Percentiles rank a stretch among this genome's conserved stretches.
These are phyloP conservation scores for Insectozyma bohioensis DNA, from an alignment of 1,139 yeast species.

Conservation along the genomic window DNA sequence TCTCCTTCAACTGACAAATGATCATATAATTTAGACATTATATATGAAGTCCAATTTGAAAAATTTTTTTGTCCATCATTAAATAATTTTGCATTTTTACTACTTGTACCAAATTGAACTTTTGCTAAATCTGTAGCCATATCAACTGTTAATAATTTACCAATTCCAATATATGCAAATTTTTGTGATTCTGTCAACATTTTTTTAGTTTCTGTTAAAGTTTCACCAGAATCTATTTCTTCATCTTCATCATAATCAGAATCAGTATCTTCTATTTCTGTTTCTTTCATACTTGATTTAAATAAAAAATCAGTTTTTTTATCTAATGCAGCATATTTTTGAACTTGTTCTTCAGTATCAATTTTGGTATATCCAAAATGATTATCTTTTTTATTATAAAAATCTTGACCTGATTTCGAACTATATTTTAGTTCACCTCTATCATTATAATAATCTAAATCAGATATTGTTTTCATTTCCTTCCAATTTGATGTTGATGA, in stretches of 20 bases:
- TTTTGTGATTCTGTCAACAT: conserved; percentile 83
- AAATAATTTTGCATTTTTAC: conserved; percentile 56
- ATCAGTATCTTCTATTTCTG: conserved; percentile 22
- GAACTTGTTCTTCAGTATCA: conserved; percentile 85
- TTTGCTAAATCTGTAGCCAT: conserved; percentile 79
- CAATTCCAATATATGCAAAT: conserved; percentile 88
- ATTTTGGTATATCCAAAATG: conserved; percentile 80
- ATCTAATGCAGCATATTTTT: conserved; percentile 70
- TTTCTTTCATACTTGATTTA: conserved; percentile 16
- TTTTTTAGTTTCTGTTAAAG: conserved; percentile 75
- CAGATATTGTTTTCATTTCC: conserved; percentile 51
- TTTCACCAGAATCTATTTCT: conserved; percentile 54
- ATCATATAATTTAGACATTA: conserved; percentile 71
- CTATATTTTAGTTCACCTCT: conserved; percentile 49
- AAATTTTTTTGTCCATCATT: conserved; percentile 75
- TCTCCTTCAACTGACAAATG: conserved; percentile 74
- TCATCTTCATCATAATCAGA: conserved; percentile 35
- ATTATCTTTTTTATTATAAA: conserved; percentile 23
- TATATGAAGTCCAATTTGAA: conserved; percentile 81
- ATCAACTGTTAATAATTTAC: conserved; percentile 71
- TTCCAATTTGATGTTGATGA: conserved; percentile 44
- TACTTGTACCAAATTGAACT: conserved; percentile 52
- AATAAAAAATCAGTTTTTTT: conserved; percentile 83
- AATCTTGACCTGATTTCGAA: conserved; percentile 19
- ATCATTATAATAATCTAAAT: conserved; percentile 51